Conservation (phyloP, 2,329 filamentous ascomycete genomes). For the Aspergillus sp. region DNA sequence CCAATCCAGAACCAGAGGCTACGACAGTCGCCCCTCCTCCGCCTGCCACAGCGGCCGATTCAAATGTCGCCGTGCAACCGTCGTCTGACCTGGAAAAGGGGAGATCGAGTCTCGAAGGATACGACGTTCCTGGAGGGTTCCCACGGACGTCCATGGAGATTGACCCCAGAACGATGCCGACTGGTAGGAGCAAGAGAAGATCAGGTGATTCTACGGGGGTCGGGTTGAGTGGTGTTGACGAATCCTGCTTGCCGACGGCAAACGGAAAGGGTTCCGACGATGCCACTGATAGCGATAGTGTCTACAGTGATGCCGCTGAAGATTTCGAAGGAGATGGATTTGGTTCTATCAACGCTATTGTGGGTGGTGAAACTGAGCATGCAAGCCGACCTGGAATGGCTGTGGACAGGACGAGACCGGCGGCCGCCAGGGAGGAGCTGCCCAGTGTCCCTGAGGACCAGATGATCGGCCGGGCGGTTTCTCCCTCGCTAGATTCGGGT, state of each 20-base stretch:
- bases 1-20: not conserved
- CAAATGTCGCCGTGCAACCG: not conserved
- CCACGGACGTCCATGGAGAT: conserved; percentile 30
- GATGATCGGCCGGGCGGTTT: conserved; percentile 13
- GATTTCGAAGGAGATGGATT: conserved; percentile 38
- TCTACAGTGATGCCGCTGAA: conserved; percentile 42
- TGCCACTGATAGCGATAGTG: conserved; percentile 34
- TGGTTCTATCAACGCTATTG: conserved; percentile 44
- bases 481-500: conserved; percentile 11
- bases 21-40: not conserved
- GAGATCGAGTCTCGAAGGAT: conserved; percentile 33
- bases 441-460: not conserved
- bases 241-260: not conserved
- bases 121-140: conserved; percentile 54
- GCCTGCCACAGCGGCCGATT: conserved; percentile 1
- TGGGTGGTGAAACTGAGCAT: conserved; percentile 11
- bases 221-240: not conserved
- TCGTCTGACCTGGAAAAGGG: conserved; percentile 38
- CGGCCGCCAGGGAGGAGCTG: not conserved
- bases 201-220: not conserved
- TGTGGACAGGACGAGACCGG: not conserved
- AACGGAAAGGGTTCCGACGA: conserved; percentile 19
- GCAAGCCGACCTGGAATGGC: conserved; percentile 1
- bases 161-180: conserved; percentile 6
- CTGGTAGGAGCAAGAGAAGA: conserved; percentile 6